A percentile compares a stretch with the other conserved stretches of the same genome.
Evolutionary conservation across 73 alveolate genomes (phyloP).

Genomic region (Paramecium biaurelia): DNA sequence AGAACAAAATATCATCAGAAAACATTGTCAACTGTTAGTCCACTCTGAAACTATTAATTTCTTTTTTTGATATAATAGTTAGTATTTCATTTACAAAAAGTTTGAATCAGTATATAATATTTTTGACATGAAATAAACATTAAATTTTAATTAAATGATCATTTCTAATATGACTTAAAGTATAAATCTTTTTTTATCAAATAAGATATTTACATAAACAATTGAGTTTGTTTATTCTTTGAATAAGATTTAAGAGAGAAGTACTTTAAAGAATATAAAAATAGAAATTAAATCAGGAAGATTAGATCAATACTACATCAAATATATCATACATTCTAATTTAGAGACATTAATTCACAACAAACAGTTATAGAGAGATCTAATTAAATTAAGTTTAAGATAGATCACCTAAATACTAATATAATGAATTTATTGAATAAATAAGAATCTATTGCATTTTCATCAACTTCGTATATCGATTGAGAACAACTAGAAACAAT

Average conservation of each 20-base stretch:
- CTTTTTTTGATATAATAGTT: slow-evolving; percentile 20
- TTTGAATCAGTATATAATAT: not conserved
- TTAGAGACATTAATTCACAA: not conserved
- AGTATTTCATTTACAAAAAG: not conserved
- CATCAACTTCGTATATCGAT: not conserved
- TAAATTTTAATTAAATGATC: not conserved
- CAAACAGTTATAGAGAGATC: not conserved
- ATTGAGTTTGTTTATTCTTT: not conserved
- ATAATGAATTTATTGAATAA: not conserved
- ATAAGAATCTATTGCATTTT: not conserved
- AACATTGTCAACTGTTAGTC: not conserved
- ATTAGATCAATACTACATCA: not conserved
- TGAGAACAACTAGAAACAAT: not conserved
- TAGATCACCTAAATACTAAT: not conserved
- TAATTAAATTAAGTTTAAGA: not conserved
- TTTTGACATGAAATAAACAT: not conserved
- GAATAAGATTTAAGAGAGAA: not conserved
- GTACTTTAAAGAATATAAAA: not conserved
- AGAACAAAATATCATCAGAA: not conserved
- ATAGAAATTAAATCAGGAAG: not conserved
- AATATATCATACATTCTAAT: not conserved
- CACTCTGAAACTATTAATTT: slow-evolving; percentile 17
- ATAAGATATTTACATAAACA: not conserved
- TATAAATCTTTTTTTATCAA: not conserved
- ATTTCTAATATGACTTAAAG: not conserved